These are phyloP conservation scores for Camellia oleifera DNA, from an alignment of 179 eudicot species.

Conservation along the genomic window DNA sequence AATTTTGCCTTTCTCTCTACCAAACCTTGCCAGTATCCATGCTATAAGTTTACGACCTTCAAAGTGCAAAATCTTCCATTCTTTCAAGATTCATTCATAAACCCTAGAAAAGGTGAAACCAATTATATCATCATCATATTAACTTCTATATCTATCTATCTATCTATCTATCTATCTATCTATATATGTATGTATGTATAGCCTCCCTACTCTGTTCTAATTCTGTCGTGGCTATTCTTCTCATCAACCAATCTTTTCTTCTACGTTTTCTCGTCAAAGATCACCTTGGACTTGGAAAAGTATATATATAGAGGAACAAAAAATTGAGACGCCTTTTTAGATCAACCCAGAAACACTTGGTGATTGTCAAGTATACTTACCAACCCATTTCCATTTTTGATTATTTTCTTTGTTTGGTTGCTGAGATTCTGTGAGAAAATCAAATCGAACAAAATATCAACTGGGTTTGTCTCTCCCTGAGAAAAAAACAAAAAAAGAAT, in stretches of 20 bases:
- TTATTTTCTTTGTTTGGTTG: not conserved
- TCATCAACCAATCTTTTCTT: not conserved
- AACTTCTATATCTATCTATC: too few relatives aligned
- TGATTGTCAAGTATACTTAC: not conserved
- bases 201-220: not conserved
- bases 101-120: too few relatives aligned
- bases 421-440: slow-evolving; percentile 7
- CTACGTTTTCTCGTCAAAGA: not conserved
- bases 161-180: not conserved
- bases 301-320: not conserved
- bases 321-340: not conserved
- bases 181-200: not conserved
- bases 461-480: not conserved
- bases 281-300: not conserved
- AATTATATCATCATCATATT: too few relatives aligned
- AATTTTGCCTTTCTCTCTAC: too few relatives aligned
- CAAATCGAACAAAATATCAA: not conserved
- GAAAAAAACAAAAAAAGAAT: not conserved
- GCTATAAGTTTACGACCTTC: too few relatives aligned
- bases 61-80: too few relatives aligned
- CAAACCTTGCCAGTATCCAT: too few relatives aligned
- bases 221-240: slow-evolving; percentile 6
- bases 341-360: not conserved
- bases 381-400: not conserved
- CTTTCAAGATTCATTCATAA: too few relatives aligned